Evolutionary conservation across 306 rosid species (phyloP), one percentile per base, ranked within the genome.

Genomic region (Vigna nakashimae): DNA sequence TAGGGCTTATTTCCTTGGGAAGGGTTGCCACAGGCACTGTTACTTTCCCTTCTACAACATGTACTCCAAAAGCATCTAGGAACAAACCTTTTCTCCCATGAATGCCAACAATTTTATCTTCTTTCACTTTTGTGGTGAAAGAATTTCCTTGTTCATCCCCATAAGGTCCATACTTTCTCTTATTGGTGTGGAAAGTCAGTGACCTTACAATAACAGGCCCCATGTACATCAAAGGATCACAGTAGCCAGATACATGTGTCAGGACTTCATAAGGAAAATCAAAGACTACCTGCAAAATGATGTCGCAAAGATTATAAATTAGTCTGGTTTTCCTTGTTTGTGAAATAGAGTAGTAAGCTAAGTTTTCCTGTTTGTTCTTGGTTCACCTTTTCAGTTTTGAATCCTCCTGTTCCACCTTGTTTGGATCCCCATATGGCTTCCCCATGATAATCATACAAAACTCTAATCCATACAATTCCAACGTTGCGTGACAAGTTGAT

Each of bases 21-120:
- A 86, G 69, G n/a, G 88, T 56, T 72, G 79, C 70, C 24, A 9
- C 51, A 0, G 91, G 87, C 17, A 50, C 77, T 70, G 83, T 79
- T 65, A 88, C 87, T 78, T 87, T 92, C 20, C 92, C 96, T 88
- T 90, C 97, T 16, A 69, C 46, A 18, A 86, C 74, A 79, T 91
- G 91, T 13, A 92, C 97, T 6, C 98, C 98, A 26, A 95, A 73
- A 69, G 96, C 95, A 81, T 92, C 98, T 53, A 95, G 53, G 85
- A 95, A 95, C 82, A 95, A 65, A 59, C 98, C 98, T 66, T 80
- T 87, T 78, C 92, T 89, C 77, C 98, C 98, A 78, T 95, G 95
- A 82, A 95, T 87, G 58, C 98, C 98, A 59, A 86, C 88, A 9
- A 95, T 79, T 82, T 90, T 91, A 51, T 98, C 98, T 85, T 89